Percentiles rank a stretch among this genome's conserved stretches.
These are phyloP conservation scores for Mycena vulgaris DNA, from an alignment of 768 basidiomycete species.

Conservation along the genomic window DNA sequence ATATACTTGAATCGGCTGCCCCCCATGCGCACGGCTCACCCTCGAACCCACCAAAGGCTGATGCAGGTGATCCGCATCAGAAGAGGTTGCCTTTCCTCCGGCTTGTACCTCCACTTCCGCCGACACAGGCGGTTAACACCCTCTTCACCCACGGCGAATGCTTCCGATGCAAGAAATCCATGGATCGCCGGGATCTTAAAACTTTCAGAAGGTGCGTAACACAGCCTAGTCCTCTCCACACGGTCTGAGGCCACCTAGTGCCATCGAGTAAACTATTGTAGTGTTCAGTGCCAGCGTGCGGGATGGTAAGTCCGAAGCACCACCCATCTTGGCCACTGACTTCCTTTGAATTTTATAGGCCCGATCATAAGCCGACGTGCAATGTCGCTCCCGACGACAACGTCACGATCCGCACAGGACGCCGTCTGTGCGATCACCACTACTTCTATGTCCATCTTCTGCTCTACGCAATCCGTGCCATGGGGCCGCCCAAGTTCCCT, in stretches of 20 bases:
- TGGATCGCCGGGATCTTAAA: background rate
- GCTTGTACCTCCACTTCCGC: background rate
- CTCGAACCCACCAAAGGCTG: background rate
- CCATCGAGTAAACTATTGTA: background rate
- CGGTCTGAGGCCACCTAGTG: background rate
- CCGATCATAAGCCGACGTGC: background rate
- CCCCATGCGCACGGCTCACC: background rate
- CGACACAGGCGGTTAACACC: background rate
- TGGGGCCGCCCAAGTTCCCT: background rate
- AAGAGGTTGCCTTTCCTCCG: background rate
- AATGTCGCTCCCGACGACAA: background rate
- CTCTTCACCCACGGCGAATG: background rate
- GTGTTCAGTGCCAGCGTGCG: background rate
- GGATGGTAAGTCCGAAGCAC: background rate
- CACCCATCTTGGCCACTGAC: background rate
- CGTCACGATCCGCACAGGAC: background rate
- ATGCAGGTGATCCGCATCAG: background rate
- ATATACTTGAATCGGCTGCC: background rate
- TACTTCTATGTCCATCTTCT: background rate
- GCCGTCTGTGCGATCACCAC: background rate
- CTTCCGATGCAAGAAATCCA: background rate
- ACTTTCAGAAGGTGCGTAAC: background rate
- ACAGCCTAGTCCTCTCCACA: background rate
- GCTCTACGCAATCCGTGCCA: background rate
- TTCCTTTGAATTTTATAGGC: background rate